Base-by-base conservation (phyloP, 2,329 filamentous ascomycete species). In the Fusarium chaquense region DNA sequence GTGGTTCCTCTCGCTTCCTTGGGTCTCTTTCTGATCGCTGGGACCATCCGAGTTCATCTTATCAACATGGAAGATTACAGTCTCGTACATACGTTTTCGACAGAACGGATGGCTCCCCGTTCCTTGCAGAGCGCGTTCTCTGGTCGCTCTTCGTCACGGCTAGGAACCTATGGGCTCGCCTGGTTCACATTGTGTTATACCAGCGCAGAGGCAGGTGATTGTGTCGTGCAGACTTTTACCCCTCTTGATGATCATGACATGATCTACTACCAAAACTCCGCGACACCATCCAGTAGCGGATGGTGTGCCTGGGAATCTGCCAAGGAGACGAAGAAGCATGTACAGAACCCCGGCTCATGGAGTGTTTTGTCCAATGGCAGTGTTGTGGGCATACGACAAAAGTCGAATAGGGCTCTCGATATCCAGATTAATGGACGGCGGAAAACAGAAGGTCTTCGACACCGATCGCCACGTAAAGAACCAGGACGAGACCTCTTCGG, bases 341-440 rank as follows among this genome's bases (percentile, higher is more conserved):
- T 93, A 10, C 78, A 83, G n/a, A 85, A 90, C 38, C 89, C 90
- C 0, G 91, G 91, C 0, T 76, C 81, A 0, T 93, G 91, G 91
- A 87, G 90, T 64, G 81, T 87, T 2, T 81, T 92, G 9, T 82
- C 84, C 1, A 85, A 85, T 33, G 87, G 89, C 1, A 87, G 86
- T 57, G 81, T 92, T 12, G 81, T 92, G 1, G 91, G 91, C 1
- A 82, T 93, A 15, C 83, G 90, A 32, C 86, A 79, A 66, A 83
- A 82, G 66, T 72, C 72, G 22, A 72, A 73, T 15, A 47, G 68
- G 62, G 55, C 43, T 22, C 36, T 41, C 12, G 62, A 65, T 33
- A 58, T 58, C 18, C 54, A 70, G 24, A 47, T 33, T 47, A 49
- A 69, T 38, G 53, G 69, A 47, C 58, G 67, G 55, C 69, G 58